A percentile compares a stretch with the other conserved stretches of the same genome.
Evolutionary conservation across 2,329 filamentous ascomycete genomes (phyloP).

Genomic region (Pseudogymnoascus sp.): DNA sequence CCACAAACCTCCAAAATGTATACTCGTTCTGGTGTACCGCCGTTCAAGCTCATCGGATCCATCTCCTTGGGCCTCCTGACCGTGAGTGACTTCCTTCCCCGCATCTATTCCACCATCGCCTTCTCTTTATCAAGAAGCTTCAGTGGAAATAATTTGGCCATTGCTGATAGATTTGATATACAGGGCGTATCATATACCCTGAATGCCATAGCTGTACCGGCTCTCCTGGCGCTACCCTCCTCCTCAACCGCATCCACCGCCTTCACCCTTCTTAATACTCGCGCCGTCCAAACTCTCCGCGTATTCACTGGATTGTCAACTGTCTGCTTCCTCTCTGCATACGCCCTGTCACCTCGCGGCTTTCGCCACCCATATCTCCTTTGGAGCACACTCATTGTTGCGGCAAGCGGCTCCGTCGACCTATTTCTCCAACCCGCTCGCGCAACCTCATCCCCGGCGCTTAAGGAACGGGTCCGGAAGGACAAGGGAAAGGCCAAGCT

Average conservation of each 20-base stretch:
- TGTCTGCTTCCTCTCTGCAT: conserved; percentile 68
- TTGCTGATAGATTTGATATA: background rate
- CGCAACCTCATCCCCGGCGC: conserved; percentile 16
- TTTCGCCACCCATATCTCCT: conserved; percentile 82
- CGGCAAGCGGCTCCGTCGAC: conserved; percentile 40
- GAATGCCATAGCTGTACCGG: conserved; percentile 67
- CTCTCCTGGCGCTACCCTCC: conserved; percentile 72
- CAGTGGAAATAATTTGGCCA: background rate
- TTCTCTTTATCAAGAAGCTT: background rate
- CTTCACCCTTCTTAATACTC: conserved; percentile 57
- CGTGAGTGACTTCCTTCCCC: conserved; percentile 44
- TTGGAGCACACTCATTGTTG: conserved; percentile 68
- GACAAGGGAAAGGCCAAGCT: conserved; percentile 33
- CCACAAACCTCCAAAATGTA: background rate
- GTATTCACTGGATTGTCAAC: conserved; percentile 61
- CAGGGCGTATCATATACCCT: conserved; percentile 87
- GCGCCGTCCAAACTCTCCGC: conserved; percentile 57
- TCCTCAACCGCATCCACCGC: conserved; percentile 63
- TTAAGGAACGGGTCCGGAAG: conserved; percentile 26
- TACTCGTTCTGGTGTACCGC: conserved; percentile 33
- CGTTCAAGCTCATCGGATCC: conserved; percentile 89
- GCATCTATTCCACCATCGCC: background rate
- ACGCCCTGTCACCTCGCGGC: conserved; percentile 63
- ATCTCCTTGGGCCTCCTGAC: conserved; percentile 82
- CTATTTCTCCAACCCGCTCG: conserved; percentile 18